A percentile compares a stretch with the other conserved stretches of the same genome.
phyloP scores from a whole-genome alignment of 1,284 basidiomycete genomes.

The Porogramme epimiltina region DNA sequence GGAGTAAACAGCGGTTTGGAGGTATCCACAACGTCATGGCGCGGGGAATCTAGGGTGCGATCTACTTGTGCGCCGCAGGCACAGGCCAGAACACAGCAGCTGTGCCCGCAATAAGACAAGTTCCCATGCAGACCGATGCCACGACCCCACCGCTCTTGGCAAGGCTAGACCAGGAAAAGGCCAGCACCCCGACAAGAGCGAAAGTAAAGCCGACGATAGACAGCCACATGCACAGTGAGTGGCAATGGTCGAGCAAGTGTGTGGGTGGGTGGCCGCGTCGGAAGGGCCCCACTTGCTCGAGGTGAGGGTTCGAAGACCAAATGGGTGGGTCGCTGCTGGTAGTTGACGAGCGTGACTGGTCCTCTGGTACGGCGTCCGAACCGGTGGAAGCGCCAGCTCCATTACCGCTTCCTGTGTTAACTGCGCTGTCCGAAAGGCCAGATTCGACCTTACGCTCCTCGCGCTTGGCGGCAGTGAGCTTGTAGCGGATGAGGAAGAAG shows the following conservation, averaged over 20 bases:
- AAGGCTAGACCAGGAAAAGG: conserved; percentile 52
- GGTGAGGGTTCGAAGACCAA: conserved; percentile 44
- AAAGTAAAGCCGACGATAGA: conserved; percentile 51
- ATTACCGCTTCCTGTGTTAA: not conserved
- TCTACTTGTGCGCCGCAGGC: conserved; percentile 7
- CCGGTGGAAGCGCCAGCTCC: too few relatives aligned
- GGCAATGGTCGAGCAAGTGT: conserved; percentile 49
- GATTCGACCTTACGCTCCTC: conserved; percentile 34
- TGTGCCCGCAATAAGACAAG: conserved; percentile 36
- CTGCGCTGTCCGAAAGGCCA: conserved; percentile 7
- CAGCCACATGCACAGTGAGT: conserved; percentile 52
- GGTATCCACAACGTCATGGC: too few relatives aligned
- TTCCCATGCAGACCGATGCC: conserved; percentile 41
- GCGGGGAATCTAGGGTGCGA: too few relatives aligned
- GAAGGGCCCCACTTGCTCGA: conserved; percentile 41
- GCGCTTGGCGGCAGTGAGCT: conserved; percentile 49
- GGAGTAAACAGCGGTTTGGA: too few relatives aligned
- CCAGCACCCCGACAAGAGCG: conserved; percentile 49
- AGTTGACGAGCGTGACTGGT: not conserved
- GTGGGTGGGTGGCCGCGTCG: conserved; percentile 36
- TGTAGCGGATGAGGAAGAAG: conserved; percentile 58
- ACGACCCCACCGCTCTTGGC: conserved; percentile 45
- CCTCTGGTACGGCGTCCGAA: not conserved
- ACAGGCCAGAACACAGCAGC: conserved; percentile 20
- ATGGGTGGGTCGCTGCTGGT: conserved; percentile 1